Conservation (phyloP, 2,329 filamentous ascomycete genomes). For the Colletotrichum falcatum region DNA sequence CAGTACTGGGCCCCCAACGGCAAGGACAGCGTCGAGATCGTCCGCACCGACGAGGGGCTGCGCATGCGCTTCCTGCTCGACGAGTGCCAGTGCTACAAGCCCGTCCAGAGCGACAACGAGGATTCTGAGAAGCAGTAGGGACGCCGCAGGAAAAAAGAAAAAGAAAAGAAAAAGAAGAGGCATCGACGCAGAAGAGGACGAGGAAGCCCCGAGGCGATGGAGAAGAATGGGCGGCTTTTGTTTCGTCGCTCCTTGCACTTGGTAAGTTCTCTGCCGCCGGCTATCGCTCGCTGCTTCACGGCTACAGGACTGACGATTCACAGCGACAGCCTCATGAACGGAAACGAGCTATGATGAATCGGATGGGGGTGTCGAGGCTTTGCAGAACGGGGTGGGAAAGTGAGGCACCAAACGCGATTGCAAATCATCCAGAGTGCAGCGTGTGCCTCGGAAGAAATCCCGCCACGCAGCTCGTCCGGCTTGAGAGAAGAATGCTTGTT, state of each 20-base stretch:
- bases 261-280: not conserved
- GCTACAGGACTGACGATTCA: not conserved
- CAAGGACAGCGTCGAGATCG: not conserved
- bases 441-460: not conserved
- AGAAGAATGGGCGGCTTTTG: not conserved
- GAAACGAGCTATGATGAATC: not conserved
- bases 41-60: not conserved
- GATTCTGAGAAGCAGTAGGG: not conserved
- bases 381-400: not conserved
- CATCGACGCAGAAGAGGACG: not conserved
- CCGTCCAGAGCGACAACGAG: not conserved
- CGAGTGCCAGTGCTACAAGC: not conserved
- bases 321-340: not conserved
- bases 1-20: not conserved
- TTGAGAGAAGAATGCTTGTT: not conserved
- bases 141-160: too few species aligned
- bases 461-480: not conserved
- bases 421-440: not conserved
- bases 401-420: not conserved
- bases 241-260: not conserved
- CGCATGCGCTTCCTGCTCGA: not conserved
- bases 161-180: too few species aligned
- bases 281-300: not conserved
- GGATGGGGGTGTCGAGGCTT: not conserved
- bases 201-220: not conserved